A percentile compares a stretch with the other conserved stretches of the same genome.
These are phyloP conservation scores for Chalciporus chontae DNA, from an alignment of 768 basidiomycete genomes.

Conservation along the genomic window DNA sequence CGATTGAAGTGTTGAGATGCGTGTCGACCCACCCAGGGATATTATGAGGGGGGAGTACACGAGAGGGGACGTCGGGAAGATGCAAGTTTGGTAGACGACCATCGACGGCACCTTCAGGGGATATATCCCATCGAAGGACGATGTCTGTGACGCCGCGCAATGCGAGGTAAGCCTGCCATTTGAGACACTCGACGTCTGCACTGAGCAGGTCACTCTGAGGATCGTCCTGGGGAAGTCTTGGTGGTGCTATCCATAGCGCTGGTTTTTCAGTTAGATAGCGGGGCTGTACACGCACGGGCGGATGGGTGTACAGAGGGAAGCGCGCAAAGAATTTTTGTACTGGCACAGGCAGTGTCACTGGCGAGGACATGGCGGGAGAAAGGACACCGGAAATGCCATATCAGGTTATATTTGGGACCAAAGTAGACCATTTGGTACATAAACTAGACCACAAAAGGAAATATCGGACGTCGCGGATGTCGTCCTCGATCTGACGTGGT, in stretches of 20 bases:
- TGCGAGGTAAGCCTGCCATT: conserved; percentile 82
- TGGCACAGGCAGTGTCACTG: conserved; percentile 33
- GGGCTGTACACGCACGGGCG: conserved; percentile 34
- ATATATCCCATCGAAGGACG: conserved; percentile 63
- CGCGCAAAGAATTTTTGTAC: conserved; percentile 50
- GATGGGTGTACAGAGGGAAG: conserved; percentile 59
- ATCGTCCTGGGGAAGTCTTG: conserved; percentile 18
- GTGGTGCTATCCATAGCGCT: conserved; percentile 66
- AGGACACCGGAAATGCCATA: not conserved
- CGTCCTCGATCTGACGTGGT: not conserved
- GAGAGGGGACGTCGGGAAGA: conserved; percentile 42
- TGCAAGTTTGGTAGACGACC: conserved; percentile 69
- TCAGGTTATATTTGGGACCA: not conserved
- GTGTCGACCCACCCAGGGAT: conserved; percentile 77
- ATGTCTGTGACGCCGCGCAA: conserved; percentile 51
- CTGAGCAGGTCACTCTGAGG: conserved; percentile 46
- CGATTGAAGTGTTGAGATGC: conserved; percentile 38
- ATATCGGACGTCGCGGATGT: not conserved
- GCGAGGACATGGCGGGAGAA: conserved; percentile 5
- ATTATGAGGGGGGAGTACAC: conserved; percentile 59
- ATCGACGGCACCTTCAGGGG: conserved; percentile 65
- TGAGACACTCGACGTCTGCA: conserved; percentile 80
- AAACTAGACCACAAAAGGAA: not conserved
- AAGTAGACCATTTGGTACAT: not conserved
- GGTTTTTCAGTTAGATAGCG: conserved; percentile 32